phyloP scores from a whole-genome alignment of 2,329 filamentous ascomycete genomes.

The Sporothrix euskadiensis region DNA sequence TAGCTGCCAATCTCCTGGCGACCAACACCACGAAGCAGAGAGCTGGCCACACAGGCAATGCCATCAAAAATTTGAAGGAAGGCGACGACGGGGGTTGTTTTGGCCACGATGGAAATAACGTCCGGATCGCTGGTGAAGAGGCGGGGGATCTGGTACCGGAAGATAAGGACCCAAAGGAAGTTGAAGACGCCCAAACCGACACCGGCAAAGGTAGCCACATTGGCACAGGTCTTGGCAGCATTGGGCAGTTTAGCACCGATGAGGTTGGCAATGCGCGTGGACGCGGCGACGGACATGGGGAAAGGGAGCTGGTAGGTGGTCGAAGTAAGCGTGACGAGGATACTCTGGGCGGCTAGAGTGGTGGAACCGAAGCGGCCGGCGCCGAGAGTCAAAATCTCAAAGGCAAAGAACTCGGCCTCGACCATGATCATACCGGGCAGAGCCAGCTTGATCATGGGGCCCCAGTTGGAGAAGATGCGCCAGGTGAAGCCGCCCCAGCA shows the following conservation, averaged over 20 bases:
- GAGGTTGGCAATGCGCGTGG: constrained; percentile 85
- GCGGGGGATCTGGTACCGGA: constrained; percentile 72
- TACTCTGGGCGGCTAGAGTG: constrained; percentile 82
- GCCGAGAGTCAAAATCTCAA: constrained; percentile 85
- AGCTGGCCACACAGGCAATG: constrained; percentile 75
- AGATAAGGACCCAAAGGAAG: constrained; percentile 63
- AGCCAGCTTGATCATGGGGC: constrained; percentile 81
- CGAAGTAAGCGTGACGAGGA: constrained; percentile 74
- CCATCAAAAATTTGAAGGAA: constrained; percentile 90
- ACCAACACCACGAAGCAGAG: constrained; percentile 81
- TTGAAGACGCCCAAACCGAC: constrained; percentile 77
- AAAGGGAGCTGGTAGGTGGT: constrained; percentile 92
- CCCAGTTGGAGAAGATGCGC: constrained; percentile 72
- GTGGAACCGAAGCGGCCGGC: constrained; percentile 77
- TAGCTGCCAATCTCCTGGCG: constrained; percentile 88
- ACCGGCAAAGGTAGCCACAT: constrained; percentile 68
- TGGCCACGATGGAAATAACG: constrained; percentile 67
- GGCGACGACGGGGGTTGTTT: constrained; percentile 76
- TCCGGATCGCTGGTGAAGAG: constrained; percentile 75
- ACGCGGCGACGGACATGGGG: constrained; percentile 82
- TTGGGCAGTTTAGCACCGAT: constrained; percentile 83
- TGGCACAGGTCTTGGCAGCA: constrained; percentile 77
- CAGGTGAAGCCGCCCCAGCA: constrained; percentile 81
- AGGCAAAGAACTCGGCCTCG: constrained; percentile 88
- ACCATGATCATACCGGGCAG: constrained; percentile 92